Evolutionary conservation across 2,329 filamentous ascomycete species (phyloP).

Genomic region (Leptographium flavum): DNA sequence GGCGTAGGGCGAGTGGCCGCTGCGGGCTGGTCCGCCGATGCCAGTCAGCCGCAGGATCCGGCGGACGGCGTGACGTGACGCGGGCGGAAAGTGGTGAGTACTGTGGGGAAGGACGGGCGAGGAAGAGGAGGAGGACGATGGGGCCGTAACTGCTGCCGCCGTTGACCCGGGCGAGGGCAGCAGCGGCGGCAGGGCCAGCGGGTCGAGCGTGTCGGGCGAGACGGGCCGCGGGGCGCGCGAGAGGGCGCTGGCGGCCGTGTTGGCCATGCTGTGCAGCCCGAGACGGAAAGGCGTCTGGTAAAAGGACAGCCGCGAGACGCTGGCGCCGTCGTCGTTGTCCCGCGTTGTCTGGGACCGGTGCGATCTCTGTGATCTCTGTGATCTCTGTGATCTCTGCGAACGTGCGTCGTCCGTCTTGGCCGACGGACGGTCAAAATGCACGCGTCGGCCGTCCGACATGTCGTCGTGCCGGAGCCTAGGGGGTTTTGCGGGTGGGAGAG

Average conservation of each 20-base stretch:
- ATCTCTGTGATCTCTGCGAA: background rate
- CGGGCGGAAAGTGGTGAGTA: background rate
- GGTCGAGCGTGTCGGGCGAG: background rate
- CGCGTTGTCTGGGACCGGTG: background rate
- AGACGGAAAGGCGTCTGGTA: background rate
- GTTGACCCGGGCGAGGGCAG: background rate
- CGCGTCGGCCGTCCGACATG: background rate
- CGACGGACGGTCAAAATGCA: background rate
- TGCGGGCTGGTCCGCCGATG: background rate
- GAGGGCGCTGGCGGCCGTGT: background rate
- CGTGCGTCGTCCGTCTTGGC: background rate
- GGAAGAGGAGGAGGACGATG: too few relatives aligned
- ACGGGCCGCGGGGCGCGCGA: background rate
- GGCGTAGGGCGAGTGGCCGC: background rate
- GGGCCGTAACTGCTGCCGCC: too few relatives aligned
- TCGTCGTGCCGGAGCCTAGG: background rate
- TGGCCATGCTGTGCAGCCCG: background rate
- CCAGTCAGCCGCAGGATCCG: background rate
- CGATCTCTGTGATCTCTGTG: background rate
- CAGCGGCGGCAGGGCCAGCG: background rate
- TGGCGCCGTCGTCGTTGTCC: background rate
- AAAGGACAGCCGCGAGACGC: background rate
- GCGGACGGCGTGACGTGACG: background rate
- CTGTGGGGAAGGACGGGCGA: background rate
- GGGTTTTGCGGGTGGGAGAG: background rate